phyloP scores from a whole-genome alignment of 1,284 basidiomycete genomes.

The Rhodotorula sp. region DNA sequence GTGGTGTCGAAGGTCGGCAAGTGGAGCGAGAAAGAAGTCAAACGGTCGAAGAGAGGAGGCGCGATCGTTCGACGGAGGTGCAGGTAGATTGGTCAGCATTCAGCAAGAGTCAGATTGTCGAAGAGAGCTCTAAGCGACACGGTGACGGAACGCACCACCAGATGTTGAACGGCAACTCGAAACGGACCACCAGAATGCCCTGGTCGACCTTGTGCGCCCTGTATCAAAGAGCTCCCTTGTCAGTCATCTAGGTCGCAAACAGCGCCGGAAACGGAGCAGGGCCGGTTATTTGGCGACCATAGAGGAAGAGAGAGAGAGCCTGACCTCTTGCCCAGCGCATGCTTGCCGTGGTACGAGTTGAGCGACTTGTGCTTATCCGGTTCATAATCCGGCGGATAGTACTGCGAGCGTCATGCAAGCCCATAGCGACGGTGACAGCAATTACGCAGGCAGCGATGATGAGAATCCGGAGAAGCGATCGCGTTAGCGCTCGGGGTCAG shows the following conservation, averaged over 20 bases:
- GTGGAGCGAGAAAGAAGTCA: not conserved
- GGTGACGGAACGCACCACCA: constrained; percentile 70
- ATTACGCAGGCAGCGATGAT: not conserved
- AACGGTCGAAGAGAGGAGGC: not conserved
- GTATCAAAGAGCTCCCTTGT: constrained; percentile 46
- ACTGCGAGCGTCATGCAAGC: constrained; percentile 53
- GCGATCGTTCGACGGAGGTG: not conserved
- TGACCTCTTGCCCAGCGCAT: constrained; percentile 58
- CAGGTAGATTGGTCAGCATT: not conserved
- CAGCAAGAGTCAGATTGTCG: no score
- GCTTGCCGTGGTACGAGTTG: constrained; percentile 79
- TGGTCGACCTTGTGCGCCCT: constrained; percentile 89
- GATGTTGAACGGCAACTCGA: constrained; percentile 84
- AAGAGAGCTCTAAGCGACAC: not conserved
- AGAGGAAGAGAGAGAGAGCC: not conserved
- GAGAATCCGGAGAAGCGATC: not conserved
- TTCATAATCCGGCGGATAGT: constrained; percentile 92
- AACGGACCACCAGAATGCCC: constrained; percentile 85
- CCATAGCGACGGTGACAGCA: not conserved
- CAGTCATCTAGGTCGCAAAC: not conserved
- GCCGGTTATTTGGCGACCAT: no score
- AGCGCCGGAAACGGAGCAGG: not conserved
- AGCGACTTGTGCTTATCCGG: constrained; percentile 68
- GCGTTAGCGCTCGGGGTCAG: not conserved
- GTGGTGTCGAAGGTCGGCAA: not conserved